These are phyloP conservation scores for Sporothrix mexicana DNA, from an alignment of 2,329 filamentous ascomycete genomes.

Conservation along the genomic window DNA sequence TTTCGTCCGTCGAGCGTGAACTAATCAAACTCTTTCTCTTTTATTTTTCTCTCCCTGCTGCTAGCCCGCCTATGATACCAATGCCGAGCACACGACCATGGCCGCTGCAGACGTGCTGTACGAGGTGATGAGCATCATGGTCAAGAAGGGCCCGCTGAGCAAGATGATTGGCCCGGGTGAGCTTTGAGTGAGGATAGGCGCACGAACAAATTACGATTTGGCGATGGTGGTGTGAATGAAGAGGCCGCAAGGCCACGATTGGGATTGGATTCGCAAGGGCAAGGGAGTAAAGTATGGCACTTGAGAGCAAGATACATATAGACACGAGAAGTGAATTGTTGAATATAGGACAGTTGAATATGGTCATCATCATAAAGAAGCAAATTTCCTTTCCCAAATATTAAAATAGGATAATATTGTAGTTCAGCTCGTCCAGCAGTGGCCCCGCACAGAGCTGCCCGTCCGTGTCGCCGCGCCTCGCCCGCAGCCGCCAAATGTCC, in stretches of 20 bases:
- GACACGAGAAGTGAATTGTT: too few relatives aligned
- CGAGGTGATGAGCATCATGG: slow-evolving; percentile 82
- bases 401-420: slow-evolving; percentile 33
- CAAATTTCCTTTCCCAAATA: too few relatives aligned
- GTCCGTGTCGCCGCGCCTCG: slow-evolving; percentile 21
- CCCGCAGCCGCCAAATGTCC: slow-evolving; percentile 31
- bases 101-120: slow-evolving; percentile 73
- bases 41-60: background rate
- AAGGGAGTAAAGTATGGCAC: too few relatives aligned
- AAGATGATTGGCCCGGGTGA: slow-evolving; percentile 14
- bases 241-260: too few relatives aligned
- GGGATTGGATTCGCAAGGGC: too few relatives aligned
- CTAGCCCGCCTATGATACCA: slow-evolving; percentile 71
- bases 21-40: background rate
- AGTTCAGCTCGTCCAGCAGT: slow-evolving; percentile 28
- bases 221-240: too few relatives aligned
- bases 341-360: too few relatives aligned
- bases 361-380: too few relatives aligned
- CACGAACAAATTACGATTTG: background rate
- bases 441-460: slow-evolving; percentile 26
- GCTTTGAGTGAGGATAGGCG: background rate
- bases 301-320: too few relatives aligned
- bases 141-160: slow-evolving; percentile 75
- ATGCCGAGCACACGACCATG: slow-evolving; percentile 76
- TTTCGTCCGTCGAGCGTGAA: background rate